phyloP scores from a whole-genome alignment of 768 basidiomycete genomes.

The Cystofilobasidium macerans region DNA sequence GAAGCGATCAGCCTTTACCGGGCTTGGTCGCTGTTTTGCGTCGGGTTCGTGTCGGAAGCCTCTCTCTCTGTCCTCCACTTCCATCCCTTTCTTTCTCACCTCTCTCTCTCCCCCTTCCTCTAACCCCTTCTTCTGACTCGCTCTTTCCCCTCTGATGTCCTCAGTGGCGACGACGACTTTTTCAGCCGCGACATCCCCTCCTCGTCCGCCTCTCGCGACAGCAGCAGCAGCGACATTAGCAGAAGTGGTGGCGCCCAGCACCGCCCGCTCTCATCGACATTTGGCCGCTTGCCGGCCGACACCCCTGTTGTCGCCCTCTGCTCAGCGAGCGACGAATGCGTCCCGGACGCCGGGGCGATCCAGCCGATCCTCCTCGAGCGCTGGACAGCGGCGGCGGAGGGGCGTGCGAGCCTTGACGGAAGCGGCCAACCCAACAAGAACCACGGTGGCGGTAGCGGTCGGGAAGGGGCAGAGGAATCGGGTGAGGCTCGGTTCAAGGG shows the following conservation, averaged over 20 bases:
- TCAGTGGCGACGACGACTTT: conserved; percentile 23
- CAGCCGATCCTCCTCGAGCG: not conserved
- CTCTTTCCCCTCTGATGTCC: not conserved
- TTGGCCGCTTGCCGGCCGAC: conserved; percentile 1
- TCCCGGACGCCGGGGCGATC: not conserved
- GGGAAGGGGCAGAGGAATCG: too few species aligned
- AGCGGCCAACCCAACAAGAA: too few species aligned
- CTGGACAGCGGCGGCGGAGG: conserved; percentile 4
- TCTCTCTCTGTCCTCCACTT: too few species aligned
- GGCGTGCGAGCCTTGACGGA: too few species aligned
- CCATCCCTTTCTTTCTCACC: not conserved
- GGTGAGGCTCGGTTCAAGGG: too few species aligned
- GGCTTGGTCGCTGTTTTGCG: conserved; percentile 16
- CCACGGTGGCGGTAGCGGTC: too few species aligned
- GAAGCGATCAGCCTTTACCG: conserved; percentile 12
- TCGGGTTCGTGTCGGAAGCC: too few species aligned
- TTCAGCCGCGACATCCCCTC: conserved; percentile 11
- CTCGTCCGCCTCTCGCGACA: not conserved
- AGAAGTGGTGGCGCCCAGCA: not conserved
- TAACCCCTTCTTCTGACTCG: too few species aligned
- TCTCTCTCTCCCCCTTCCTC: not conserved
- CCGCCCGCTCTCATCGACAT: conserved; percentile 5
- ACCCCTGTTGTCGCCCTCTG: conserved; percentile 10
- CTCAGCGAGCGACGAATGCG: conserved; percentile 12
- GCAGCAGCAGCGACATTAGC: too few species aligned